phyloP scores from a whole-genome alignment of 768 basidiomycete species.

The Amanita inopinata region DNA sequence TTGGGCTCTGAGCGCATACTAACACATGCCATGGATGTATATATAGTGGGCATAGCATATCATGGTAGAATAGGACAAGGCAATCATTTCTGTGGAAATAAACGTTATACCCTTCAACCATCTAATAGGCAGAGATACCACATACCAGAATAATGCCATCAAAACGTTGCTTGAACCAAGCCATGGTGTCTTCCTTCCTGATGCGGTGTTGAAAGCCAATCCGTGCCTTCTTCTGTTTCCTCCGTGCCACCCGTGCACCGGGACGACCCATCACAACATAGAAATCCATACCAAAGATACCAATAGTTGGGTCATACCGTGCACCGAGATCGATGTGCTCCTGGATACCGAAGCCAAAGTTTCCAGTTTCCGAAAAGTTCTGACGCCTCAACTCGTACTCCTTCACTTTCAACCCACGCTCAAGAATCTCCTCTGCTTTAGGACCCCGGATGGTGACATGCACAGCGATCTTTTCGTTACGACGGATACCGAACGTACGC shows the following conservation, averaged over 20 bases:
- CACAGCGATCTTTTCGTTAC: slow-evolving; percentile 99
- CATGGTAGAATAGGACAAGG: slow-evolving; percentile 12
- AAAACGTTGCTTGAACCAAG: slow-evolving; percentile 99
- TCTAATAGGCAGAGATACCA: slow-evolving; percentile 19
- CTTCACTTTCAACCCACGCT: slow-evolving; percentile 99
- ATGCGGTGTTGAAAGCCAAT: slow-evolving; percentile 86
- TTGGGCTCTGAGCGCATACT: neutral
- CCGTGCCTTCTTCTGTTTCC: slow-evolving; percentile 82
- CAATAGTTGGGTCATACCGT: slow-evolving; percentile 95
- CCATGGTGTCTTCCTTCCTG: slow-evolving; percentile 92
- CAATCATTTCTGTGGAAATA: slow-evolving; percentile 23
- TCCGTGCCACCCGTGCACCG: slow-evolving; percentile 81
- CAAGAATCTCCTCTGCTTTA: slow-evolving; percentile 98
- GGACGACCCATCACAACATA: slow-evolving; percentile 96
- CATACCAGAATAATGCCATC: slow-evolving; percentile 89
- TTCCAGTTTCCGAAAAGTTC: slow-evolving; percentile 98
- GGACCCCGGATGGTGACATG: slow-evolving; percentile 99
- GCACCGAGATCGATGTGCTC: slow-evolving; percentile 99
- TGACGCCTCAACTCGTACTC: slow-evolving; percentile 96
- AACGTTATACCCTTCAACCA: slow-evolving; percentile 6
- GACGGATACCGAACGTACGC: slow-evolving; percentile 97
- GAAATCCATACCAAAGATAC: slow-evolving; percentile 99
- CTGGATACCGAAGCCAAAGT: slow-evolving; percentile 99
- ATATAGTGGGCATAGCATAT: slow-evolving; percentile 20
- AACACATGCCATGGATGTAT: slow-evolving; percentile 21